phyloP scores from a whole-genome alignment of 441 rosid genomes.

The Eutrema salsugineum region DNA sequence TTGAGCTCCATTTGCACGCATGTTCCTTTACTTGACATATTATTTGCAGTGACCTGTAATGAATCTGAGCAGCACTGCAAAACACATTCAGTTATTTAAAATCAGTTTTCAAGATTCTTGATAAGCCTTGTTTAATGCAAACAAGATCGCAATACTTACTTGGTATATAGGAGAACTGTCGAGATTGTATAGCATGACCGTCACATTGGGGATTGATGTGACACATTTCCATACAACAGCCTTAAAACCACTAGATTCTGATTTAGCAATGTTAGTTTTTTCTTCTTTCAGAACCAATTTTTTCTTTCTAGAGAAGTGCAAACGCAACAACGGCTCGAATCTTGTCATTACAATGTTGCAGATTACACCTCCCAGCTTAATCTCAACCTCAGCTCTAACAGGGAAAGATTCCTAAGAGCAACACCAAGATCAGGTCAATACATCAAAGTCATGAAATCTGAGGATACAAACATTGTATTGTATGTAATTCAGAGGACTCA shows the following conservation, averaged over 20 bases:
- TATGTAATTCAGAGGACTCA: conserved; percentile 35
- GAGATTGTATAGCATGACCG: conserved; percentile 54
- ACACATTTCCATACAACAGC: conserved; percentile 83
- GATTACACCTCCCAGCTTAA: conserved; percentile 74
- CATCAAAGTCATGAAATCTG: conserved; percentile 6
- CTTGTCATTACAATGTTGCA: conserved; percentile 64
- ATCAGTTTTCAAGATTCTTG: background rate
- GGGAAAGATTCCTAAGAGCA: conserved; percentile 65
- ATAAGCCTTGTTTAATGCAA: background rate
- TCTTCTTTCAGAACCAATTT: conserved; percentile 73
- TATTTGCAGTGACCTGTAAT: conserved; percentile 76
- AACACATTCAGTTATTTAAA: background rate
- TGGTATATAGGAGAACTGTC: conserved; percentile 69
- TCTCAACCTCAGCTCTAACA: conserved; percentile 73
- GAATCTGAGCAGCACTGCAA: conserved; percentile 85
- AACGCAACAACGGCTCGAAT: conserved; percentile 73
- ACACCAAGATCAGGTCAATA: conserved; percentile 3
- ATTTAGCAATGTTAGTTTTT: conserved; percentile 38
- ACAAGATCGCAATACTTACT: conserved; percentile 34
- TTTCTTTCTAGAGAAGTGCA: conserved; percentile 70
- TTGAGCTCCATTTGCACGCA: conserved; percentile 85
- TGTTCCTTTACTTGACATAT: conserved; percentile 71
- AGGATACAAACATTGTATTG: no score
- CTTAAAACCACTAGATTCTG: conserved; percentile 52
- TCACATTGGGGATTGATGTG: conserved; percentile 85